Evolutionary conservation across 257 asterid species (phyloP), one percentile per base, ranked within the genome.

Genomic region (Penstemon eatonii): DNA sequence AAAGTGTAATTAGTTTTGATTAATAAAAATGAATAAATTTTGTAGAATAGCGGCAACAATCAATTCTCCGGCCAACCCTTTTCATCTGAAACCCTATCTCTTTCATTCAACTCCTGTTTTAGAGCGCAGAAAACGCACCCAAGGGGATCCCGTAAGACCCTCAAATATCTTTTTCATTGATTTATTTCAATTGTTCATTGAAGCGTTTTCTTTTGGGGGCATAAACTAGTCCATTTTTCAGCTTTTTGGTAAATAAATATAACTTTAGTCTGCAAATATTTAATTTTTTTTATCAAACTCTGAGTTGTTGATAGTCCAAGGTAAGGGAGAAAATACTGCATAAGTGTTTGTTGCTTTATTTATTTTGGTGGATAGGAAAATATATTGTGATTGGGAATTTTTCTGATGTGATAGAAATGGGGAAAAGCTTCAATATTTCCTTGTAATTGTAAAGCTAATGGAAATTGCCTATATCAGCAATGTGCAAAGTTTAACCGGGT

Each of bases 101-200:
- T 88, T 92, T 61, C 97, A 92, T 76, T 78, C 85, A 66, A 76
- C 89, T 11, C 89, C 95, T 7, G 67, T 84, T 68, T 76, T 86
- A 60, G 97, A 92, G 77, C 93, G 97, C 68, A 82, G 69, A 66
- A 82, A 85, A 61, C 82, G 92, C 73, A 68, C 78, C 53, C 75
- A 80, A 47, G 86, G 92, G 95, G 85, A 88, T 76, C 56, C 81
- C 39, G 97, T 92, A 38, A 78, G 90, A 65, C 40, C 74, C 6
- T 52, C 61, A 8, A 4, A 62, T 55, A 37, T 43, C 8, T 57
- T 41, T 41, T 3, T 40, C 13, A 8, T 15, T 37, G 13, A 37
- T 47, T 72, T 50, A 46, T 62, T 47, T 42, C 5, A 7, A 11
- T 59, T 59, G 51, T 59, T 57, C 44, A 4, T 47, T 19, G 19